Evolutionary conservation across 164 flowering plant genomes (phyloP).

Genomic region (Chloranthus sessilifolius): DNA sequence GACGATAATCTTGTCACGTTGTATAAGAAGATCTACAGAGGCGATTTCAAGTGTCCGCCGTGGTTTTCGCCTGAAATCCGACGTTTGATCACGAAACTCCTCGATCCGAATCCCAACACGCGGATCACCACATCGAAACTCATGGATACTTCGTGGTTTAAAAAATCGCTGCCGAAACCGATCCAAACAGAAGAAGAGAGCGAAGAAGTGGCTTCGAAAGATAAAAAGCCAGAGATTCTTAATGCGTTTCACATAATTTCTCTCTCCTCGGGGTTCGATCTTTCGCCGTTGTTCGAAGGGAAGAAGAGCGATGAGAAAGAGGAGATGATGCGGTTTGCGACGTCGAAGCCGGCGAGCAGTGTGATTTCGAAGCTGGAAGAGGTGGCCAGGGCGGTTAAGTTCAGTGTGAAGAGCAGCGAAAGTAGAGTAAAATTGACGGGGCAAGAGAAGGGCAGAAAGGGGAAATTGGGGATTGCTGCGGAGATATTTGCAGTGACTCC

Average conservation of each 20-base stretch:
- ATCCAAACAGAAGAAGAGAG: not conserved
- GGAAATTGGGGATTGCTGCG: conserved; percentile 47
- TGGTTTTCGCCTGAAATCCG: conserved; percentile 51
- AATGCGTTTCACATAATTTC: conserved; percentile 56
- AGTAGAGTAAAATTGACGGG: conserved; percentile 38
- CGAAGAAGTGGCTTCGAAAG: conserved; percentile 3
- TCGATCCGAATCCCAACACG: conserved; percentile 43
- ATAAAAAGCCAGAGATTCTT: conserved; percentile 25
- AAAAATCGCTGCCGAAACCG: conserved; percentile 26
- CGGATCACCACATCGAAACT: conserved; percentile 36
- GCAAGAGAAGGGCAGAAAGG: conserved; percentile 53
- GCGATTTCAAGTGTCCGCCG: conserved; percentile 56
- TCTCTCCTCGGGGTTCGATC: conserved; percentile 47
- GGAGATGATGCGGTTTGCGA: conserved; percentile 42
- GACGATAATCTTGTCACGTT: conserved; percentile 48
- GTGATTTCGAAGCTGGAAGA: conserved; percentile 48
- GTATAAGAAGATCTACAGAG: conserved; percentile 48
- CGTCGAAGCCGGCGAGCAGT: conserved; percentile 38
- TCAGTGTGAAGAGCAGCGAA: conserved; percentile 39
- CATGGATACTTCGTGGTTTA: conserved; percentile 50
- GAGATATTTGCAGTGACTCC: conserved; percentile 57
- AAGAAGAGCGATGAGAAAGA: conserved; percentile 39
- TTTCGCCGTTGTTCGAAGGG: conserved; percentile 48
- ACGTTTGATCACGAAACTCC: conserved; percentile 32
- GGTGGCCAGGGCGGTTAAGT: conserved; percentile 31